A percentile compares a stretch with the other conserved stretches of the same genome.
Evolutionary conservation across 2,329 filamentous ascomycete species (phyloP).

Genomic region (Xylariaceae sp.): DNA sequence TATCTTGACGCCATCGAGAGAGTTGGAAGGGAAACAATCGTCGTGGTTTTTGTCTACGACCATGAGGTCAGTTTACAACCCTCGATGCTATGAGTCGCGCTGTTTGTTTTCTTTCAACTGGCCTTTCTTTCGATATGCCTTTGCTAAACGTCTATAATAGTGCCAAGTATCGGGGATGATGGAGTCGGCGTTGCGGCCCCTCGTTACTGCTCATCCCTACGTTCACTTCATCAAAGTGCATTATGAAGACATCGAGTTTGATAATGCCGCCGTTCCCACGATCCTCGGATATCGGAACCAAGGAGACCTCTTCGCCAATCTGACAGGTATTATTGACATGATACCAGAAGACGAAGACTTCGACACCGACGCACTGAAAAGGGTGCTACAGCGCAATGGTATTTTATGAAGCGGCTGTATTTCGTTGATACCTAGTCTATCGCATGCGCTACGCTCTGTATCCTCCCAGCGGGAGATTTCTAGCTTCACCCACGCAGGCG

Average conservation of each 20-base stretch:
- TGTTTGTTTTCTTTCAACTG: background rate
- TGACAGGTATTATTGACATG: constrained; percentile 82
- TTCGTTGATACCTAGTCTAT: background rate
- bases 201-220: constrained; percentile 66
- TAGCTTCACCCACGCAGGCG: constrained; percentile 2
- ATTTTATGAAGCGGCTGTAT: constrained; percentile 41
- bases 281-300: constrained; percentile 81
- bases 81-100: background rate
- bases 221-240: constrained; percentile 88
- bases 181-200: constrained; percentile 69
- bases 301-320: constrained; percentile 84
- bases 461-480: background rate
- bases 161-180: constrained; percentile 75
- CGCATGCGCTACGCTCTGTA: background rate
- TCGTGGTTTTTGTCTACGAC: constrained; percentile 93
- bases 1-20: constrained; percentile 97
- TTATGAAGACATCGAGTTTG: constrained; percentile 90
- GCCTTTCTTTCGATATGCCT: constrained; percentile 3
- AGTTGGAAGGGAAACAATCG: constrained; percentile 71
- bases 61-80: constrained; percentile 58
- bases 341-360: constrained; percentile 67
- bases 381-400: constrained; percentile 49
- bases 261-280: constrained; percentile 80
- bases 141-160: constrained; percentile 44
- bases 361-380: constrained; percentile 49